phyloP scores from a whole-genome alignment of 331 rosid species.

The Rosa hybrid region DNA sequence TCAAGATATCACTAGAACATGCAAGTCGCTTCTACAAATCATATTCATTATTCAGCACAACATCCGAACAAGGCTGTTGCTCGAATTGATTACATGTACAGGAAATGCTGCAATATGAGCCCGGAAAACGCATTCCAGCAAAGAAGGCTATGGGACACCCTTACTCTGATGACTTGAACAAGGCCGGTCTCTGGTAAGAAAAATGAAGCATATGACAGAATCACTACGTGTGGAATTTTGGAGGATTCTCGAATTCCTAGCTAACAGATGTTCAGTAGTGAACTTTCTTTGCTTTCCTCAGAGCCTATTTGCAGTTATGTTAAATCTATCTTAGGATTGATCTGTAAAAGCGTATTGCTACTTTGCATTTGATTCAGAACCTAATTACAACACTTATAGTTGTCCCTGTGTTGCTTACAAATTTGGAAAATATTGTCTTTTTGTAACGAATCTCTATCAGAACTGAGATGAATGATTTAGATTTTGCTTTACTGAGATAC shows the following conservation, averaged over 20 bases:
- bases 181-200: constrained; percentile 52
- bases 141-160: constrained; percentile 94
- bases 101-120: constrained; percentile 90
- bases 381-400: not conserved
- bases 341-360: not conserved
- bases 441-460: not conserved
- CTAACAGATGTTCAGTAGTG: constrained; percentile 3
- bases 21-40: not conserved
- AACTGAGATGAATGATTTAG: not conserved
- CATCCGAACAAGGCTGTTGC: not conserved
- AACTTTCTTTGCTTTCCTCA: constrained; percentile 54
- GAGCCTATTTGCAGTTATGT: constrained; percentile 36
- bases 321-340: not conserved
- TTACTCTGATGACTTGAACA: constrained; percentile 77
- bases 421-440: not conserved
- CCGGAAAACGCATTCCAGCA: constrained; percentile 77
- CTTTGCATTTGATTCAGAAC: not conserved
- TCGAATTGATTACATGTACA: constrained; percentile 24
- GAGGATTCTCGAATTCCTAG: constrained; percentile 8
- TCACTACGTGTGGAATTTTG: not conserved
- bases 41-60: not conserved
- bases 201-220: not conserved
- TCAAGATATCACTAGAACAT: not conserved
- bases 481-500: not conserved
- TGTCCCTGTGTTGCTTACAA: not conserved